Evolutionary conservation across 805 yeast genomes (phyloP).

Genomic region (Ogataea wickerhamii): DNA sequence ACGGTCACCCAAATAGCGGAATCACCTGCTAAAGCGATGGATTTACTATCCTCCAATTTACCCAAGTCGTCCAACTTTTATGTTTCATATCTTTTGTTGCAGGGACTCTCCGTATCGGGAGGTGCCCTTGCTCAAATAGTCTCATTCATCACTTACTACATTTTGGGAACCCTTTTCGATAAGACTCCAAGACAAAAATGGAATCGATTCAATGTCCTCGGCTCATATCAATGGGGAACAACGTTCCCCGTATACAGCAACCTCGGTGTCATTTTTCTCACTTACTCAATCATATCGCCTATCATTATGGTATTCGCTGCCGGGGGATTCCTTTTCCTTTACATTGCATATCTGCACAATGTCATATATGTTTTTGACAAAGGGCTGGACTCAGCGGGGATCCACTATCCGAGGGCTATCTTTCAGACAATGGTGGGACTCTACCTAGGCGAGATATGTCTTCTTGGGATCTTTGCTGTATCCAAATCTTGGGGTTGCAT

Average conservation of each 20-base stretch:
- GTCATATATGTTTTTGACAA: conserved; percentile 66
- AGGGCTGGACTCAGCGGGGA: conserved; percentile 72
- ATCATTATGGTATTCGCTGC: conserved; percentile 72
- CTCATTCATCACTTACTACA: conserved; percentile 54
- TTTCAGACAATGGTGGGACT: conserved; percentile 87
- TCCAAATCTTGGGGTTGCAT: conserved; percentile 96
- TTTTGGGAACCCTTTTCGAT: conserved; percentile 56
- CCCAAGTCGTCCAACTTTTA: conserved; percentile 74
- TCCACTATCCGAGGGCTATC: conserved; percentile 81
- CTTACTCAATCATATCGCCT: conserved; percentile 77
- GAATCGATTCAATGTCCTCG: conserved; percentile 52
- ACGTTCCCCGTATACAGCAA: conserved; percentile 72
- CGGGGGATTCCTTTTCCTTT: conserved; percentile 65
- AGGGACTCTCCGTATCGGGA: conserved; percentile 64
- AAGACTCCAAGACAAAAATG: conserved; percentile 65
- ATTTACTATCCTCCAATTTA: conserved; percentile 57
- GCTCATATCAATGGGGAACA: conserved; percentile 67
- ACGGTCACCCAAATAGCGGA: conserved; percentile 59
- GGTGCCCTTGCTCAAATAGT: conserved; percentile 63
- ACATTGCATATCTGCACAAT: conserved; percentile 76
- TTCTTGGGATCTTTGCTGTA: conserved; percentile 82
- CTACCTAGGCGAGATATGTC: conserved; percentile 81
- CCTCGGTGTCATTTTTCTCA: conserved; percentile 63
- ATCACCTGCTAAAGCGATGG: conserved; percentile 56
- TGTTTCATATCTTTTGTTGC: conserved; percentile 63